A percentile compares a stretch with the other conserved stretches of the same genome.
phyloP scores from a whole-genome alignment of 2,329 filamentous ascomycete genomes.

The Volutella citrinella region DNA sequence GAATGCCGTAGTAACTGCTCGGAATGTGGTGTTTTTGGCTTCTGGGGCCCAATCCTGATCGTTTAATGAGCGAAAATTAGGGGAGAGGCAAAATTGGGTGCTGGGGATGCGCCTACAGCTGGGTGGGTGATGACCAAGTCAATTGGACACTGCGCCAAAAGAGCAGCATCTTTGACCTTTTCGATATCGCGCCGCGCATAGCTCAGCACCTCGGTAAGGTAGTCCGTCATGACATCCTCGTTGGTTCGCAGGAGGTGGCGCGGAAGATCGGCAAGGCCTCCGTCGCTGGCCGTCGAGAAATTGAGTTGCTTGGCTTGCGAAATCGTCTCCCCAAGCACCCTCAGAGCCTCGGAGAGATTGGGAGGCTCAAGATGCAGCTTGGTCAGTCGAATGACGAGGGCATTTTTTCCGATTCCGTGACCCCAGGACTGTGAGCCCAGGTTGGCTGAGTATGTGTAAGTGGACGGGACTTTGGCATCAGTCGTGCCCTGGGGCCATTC shows the following conservation, averaged over 20 bases:
- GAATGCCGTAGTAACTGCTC: slow-evolving; percentile 11
- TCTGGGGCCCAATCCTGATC: slow-evolving; percentile 11
- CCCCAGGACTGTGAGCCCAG: slow-evolving; percentile 9
- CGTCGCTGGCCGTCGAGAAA: too few species aligned
- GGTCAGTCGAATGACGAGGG: slow-evolving; percentile 11
- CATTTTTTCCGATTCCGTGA: slow-evolving; percentile 10
- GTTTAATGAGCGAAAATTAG: not conserved
- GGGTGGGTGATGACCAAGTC: slow-evolving; percentile 13
- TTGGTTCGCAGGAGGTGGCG: slow-evolving; percentile 10
- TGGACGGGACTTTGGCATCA: slow-evolving; percentile 9
- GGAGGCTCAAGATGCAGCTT: slow-evolving; percentile 11
- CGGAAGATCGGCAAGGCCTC: slow-evolving; percentile 7
- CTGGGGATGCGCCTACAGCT: not conserved
- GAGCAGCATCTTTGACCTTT: slow-evolving; percentile 3
- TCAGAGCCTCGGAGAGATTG: slow-evolving; percentile 4
- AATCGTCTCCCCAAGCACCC: slow-evolving; percentile 8
- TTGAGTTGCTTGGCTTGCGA: slow-evolving; percentile 1
- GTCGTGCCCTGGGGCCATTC: slow-evolving; percentile 6
- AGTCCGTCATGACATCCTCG: slow-evolving; percentile 11
- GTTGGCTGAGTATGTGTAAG: slow-evolving; percentile 11
- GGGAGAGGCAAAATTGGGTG: rapidly evolving
- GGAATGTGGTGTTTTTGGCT: slow-evolving; percentile 11
- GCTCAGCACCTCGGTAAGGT: slow-evolving; percentile 6
- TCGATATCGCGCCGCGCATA: slow-evolving; percentile 7
- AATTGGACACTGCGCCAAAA: too few species aligned